A percentile compares a stretch with the other conserved stretches of the same genome.
Evolutionary conservation across 2,329 filamentous ascomycete species (phyloP).

Genomic region (Daldinia eschscholtzii): DNA sequence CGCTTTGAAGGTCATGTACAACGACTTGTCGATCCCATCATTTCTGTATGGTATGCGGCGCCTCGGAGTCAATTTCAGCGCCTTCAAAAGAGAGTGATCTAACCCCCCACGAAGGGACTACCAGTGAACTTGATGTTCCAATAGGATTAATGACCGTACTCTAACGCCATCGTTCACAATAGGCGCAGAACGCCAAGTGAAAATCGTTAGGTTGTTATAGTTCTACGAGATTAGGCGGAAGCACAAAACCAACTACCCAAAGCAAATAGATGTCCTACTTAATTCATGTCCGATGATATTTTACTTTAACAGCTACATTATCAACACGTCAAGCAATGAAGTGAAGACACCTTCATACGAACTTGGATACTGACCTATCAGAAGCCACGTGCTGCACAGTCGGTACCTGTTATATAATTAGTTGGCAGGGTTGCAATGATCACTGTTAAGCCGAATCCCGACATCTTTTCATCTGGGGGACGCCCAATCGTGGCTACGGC

Average conservation of each 20-base stretch:
- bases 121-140: not conserved
- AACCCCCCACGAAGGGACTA: not conserved
- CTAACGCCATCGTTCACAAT: not conserved
- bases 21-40: not conserved
- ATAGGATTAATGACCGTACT: not conserved
- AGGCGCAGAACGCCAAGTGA: conserved; percentile 1
- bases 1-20: conserved; percentile 16
- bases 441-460: conserved; percentile 6
- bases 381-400: conserved; percentile 16
- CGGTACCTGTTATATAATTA: conserved; percentile 14
- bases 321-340: conserved; percentile 27
- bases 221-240: conserved; percentile 16
- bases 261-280: conserved; percentile 7
- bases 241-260: conserved; percentile 10
- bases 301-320: conserved; percentile 1
- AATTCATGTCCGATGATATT: not conserved
- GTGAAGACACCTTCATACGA: conserved; percentile 26
- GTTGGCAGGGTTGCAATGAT: conserved; percentile 14
- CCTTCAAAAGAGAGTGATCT: not conserved
- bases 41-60: conserved; percentile 9
- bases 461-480: conserved; percentile 17
- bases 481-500: conserved; percentile 14
- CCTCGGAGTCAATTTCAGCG: conserved; percentile 3
- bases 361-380: conserved; percentile 18
- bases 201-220: not conserved